Evolutionary conservation across 768 basidiomycete species (phyloP), one percentile per base, ranked within the genome.

Genomic region (Termitomyces sp.): DNA sequence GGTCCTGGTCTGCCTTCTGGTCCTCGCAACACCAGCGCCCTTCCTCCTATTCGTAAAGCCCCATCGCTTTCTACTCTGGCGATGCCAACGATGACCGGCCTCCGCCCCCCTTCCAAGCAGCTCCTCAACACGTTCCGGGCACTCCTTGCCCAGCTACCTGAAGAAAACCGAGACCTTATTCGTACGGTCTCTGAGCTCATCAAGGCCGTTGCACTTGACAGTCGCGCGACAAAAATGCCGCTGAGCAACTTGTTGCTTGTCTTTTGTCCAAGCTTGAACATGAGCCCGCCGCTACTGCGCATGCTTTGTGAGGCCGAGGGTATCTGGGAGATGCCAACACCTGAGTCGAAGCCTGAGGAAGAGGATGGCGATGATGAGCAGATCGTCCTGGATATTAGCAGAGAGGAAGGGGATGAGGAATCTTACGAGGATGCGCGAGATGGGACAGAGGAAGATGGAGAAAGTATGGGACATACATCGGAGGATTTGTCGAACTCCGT

Each of bases 151-250:
- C 82, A 84, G 61, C 78, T 98, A 0, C 94, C 95, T 0, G 74
- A 73, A 62, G 92, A 93, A 71, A 93, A 95, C 67, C 83, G 87
- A 59, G 94, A 94, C 70, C 79, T 96, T n/a, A 78, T 96, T 40
- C 80, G 84, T 51, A 96, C 93, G 13, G 86, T 96, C 24, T 83
- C 86, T 52, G 88, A 92, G 65, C 79, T 97, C 40, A 90, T 96
- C 65, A 85, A 83, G 48, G 85, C 83, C 46, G 95, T 93, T 15
- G 86, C 91, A 0, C 79, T 77, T 58, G 81, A 84, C 63, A 80
- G 81, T 67, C 82, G 81, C 64, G 84, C 86, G 67, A 98, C 94
- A 39, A 93, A 92, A 75, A 98, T 98, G 95, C 92, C 94, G 2
- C 74, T 97, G 65, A 89, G 89, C 71, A 97, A 97, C 68, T 73